These are phyloP conservation scores for Paxillus involutus DNA, from an alignment of 768 basidiomycete species.

Conservation along the genomic window DNA sequence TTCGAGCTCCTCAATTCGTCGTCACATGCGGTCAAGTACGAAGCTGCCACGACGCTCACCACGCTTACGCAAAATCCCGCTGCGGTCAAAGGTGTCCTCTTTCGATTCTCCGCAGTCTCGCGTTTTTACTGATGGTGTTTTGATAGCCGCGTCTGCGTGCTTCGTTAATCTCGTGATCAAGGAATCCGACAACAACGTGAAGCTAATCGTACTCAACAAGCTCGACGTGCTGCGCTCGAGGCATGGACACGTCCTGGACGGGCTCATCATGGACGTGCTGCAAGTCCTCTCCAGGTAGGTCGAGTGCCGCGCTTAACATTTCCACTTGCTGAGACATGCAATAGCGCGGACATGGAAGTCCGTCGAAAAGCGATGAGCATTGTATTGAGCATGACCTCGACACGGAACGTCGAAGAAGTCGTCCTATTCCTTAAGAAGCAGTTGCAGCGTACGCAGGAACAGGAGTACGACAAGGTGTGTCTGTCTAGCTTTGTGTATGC, in stretches of 20 bases:
- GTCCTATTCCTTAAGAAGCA: conserved; percentile 98
- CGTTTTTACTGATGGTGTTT: too few species aligned
- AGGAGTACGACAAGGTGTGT: conserved; percentile 86
- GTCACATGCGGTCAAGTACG: conserved; percentile 95
- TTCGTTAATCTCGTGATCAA: conserved; percentile 89
- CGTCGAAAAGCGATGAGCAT: conserved; percentile 88
- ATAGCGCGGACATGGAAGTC: conserved; percentile 93
- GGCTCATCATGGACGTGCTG: conserved; percentile 93
- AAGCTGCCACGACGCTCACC: conserved; percentile 93
- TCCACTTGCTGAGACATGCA: not conserved
- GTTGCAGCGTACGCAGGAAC: conserved; percentile 76
- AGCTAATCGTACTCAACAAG: conserved; percentile 93
- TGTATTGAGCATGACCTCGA: conserved; percentile 85
- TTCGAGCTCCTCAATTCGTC: conserved; percentile 88
- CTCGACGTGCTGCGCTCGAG: conserved; percentile 70
- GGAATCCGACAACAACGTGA: conserved; percentile 99
- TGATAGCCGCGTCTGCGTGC: conserved; percentile 79
- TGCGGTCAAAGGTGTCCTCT: conserved; percentile 69
- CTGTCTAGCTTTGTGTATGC: not conserved
- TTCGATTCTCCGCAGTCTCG: not conserved
- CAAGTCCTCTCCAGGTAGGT: conserved; percentile 80
- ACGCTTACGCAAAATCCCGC: conserved; percentile 41
- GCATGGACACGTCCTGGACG: conserved; percentile 87
- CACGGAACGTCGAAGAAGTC: conserved; percentile 94
- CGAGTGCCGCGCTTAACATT: not conserved